Base-by-base conservation (phyloP, 2,329 filamentous ascomycete genomes). In the Gliomastix tumulicola region DNA sequence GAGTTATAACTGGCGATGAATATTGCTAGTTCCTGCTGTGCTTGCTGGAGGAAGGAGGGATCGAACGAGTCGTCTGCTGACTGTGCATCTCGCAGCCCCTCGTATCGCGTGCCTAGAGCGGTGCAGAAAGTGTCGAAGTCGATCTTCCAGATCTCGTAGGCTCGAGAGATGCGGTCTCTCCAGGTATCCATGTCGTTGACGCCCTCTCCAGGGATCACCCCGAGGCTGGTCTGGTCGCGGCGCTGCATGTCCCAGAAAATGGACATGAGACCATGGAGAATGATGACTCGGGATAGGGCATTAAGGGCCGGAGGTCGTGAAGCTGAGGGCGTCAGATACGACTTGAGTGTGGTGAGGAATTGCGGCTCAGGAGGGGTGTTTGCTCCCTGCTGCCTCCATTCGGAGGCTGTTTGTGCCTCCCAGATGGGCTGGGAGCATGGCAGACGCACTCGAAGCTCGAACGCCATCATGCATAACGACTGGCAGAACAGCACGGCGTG, bases 401-500 rank as follows among this genome's bases (percentile, higher is more conserved):
- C 44, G 3, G 62, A 59, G 2, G 59, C 57, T 0, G 71, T 67
- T 2, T 62, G 52, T 3, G 77, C 74, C 49, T 80, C 76, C 76
- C 77, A 82, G 0, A 71, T 46, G 1, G 59, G 50, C 34, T 75
- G 63, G 28, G 67, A 62, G 45, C 73, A 79, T 0, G 76, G 77
- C 3, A 81, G 51, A 3, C 66, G 62, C 1, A 75, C 65, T 1
- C 74, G 66, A 2, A 82, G 62, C 45, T 81, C 76, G 34, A 80
- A 80, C 0, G 76, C 73, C 2, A 74, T 80, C 76, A 81, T 81
- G 53, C 76, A 81, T 0, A 82, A 63, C 5, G 73, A 78, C 47
- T 81, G 76, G n/a, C 74, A 79, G 50, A 81, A 81, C 0, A 81
- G 59, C 0, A 80, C 74, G 0, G 76, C 76, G 41, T 81, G 76